A percentile compares a stretch with the other conserved stretches of the same genome.
Evolutionary conservation across 805 yeast genomes (phyloP).

Genomic region (Ogataea nitratoaversa): DNA sequence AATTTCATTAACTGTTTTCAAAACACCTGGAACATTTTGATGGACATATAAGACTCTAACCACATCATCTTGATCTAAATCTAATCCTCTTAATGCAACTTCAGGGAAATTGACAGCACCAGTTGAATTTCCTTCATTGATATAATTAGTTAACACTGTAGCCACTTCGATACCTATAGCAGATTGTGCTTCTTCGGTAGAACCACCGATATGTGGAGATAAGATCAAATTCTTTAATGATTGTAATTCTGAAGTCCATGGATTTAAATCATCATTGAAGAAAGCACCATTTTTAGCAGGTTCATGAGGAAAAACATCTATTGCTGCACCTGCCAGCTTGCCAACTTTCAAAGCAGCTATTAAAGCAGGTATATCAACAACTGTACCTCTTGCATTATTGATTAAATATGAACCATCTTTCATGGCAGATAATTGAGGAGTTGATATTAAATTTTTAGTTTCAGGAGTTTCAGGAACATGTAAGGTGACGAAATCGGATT

Average conservation of each 20-base stretch:
- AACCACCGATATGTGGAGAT: slow-evolving; percentile 98
- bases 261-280: slow-evolving; percentile 69
- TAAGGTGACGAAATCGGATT: slow-evolving; percentile 83
- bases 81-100: slow-evolving; percentile 82
- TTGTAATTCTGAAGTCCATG: slow-evolving; percentile 79
- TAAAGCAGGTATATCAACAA: slow-evolving; percentile 92
- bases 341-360: slow-evolving; percentile 89
- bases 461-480: slow-evolving; percentile 96
- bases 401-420: slow-evolving; percentile 91
- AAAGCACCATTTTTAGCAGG: slow-evolving; percentile 94
- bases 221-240: slow-evolving; percentile 83
- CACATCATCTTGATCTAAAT: slow-evolving; percentile 78
- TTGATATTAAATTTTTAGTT: slow-evolving; percentile 83
- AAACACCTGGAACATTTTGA: slow-evolving; percentile 97
- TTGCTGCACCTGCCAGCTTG: slow-evolving; percentile 93
- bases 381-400: slow-evolving; percentile 97
- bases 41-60: slow-evolving; percentile 95
- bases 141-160: slow-evolving; percentile 78
- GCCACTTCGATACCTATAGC: slow-evolving; percentile 97
- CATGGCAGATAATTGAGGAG: slow-evolving; percentile 93
- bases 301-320: slow-evolving; percentile 95
- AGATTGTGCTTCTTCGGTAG: slow-evolving; percentile 97
- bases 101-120: slow-evolving; percentile 99
- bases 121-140: slow-evolving; percentile 90
- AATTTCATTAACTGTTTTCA: slow-evolving; percentile 94